phyloP scores from a whole-genome alignment of 176 grass and related monocot genomes.

The maize (Zea mays) region Zm-B73-REFERENCE-NAM-5.0 NC_050102.1:167531001-167531500 shows the following conservation, averaged over 20 bases:
- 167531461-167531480: constrained; percentile 11
- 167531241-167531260: constrained; percentile 35
- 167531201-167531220: constrained; percentile 19
- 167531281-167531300: constrained; percentile 26
- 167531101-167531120: constrained; percentile 4
- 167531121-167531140: constrained; percentile 37
- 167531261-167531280: constrained; percentile 39
- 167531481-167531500: not conserved
- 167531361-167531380: not conserved
- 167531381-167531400: not conserved
- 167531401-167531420: constrained; percentile 34
- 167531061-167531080: not conserved
- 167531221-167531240: constrained; percentile 50
- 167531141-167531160: constrained; percentile 37
- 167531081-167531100: not conserved
- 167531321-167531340: constrained; percentile 72
- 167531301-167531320: constrained; percentile 59
- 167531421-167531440: constrained; percentile 57
- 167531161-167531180: constrained; percentile 14
- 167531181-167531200: constrained; percentile 18
- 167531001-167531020: constrained; percentile 40
- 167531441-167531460: constrained; percentile 58
- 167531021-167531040: constrained; percentile 5
- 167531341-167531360: constrained; percentile 5
- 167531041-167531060: not conserved